A percentile compares a stretch with the other conserved stretches of the same genome.
phyloP scores from a whole-genome alignment of 352 stramenopile species.

The Phytophthora tentaculata region DNA sequence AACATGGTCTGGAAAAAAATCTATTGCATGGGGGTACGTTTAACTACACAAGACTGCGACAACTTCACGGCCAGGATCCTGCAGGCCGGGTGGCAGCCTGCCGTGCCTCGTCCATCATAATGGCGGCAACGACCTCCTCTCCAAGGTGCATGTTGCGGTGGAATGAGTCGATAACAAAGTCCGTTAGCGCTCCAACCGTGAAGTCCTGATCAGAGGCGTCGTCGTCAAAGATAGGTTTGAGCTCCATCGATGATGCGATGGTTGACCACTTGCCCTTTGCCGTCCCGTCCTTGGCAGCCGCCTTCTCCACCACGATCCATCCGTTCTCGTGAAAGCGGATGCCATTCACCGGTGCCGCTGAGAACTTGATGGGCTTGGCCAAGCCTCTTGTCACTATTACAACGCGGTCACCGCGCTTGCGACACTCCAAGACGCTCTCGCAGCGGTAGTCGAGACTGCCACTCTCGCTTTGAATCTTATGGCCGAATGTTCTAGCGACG shows the following conservation, averaged over 20 bases:
- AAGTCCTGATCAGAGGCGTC: constrained; percentile 34
- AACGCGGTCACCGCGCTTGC: constrained; percentile 44
- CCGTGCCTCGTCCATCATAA: constrained; percentile 37
- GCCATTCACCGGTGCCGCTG: constrained; percentile 41
- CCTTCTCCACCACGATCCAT: constrained; percentile 48
- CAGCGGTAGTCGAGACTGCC: constrained; percentile 44
- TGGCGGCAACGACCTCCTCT: constrained; percentile 31
- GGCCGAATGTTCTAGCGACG: constrained; percentile 34
- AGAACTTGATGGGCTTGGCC: constrained; percentile 54
- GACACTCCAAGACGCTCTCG: constrained; percentile 45
- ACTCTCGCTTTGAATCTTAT: constrained; percentile 43
- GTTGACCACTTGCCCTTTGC: constrained; percentile 26
- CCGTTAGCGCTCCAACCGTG: constrained; percentile 35
- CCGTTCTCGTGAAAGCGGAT: constrained; percentile 53
- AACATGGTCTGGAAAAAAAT: constrained; percentile 19
- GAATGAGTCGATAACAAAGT: constrained; percentile 47
- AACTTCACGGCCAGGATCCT: constrained; percentile 19
- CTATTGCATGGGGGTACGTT: constrained; percentile 23
- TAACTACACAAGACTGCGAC: constrained; percentile 1
- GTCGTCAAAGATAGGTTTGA: constrained; percentile 40
- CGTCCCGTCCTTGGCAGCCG: constrained; percentile 10
- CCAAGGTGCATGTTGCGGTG: constrained; percentile 41
- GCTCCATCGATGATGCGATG: constrained; percentile 35
- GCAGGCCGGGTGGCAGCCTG: constrained; percentile 22
- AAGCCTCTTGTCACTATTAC: constrained; percentile 51